phyloP scores from a whole-genome alignment of 1,284 basidiomycete species.

The Fistulinella cinereoalba region DNA sequence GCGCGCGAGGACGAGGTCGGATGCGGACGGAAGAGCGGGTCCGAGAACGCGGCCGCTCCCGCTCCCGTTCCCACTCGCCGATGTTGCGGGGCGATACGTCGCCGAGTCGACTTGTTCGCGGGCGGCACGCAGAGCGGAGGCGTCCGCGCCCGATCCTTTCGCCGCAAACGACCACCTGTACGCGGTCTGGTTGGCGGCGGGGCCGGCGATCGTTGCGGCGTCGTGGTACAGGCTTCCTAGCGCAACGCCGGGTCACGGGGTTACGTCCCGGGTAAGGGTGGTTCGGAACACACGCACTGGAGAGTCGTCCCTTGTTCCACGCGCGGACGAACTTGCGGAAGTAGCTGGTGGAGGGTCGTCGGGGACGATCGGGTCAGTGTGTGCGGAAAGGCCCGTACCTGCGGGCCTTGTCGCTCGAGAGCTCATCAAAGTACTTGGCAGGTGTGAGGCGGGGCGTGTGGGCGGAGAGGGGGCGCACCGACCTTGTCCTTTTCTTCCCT shows the following conservation, averaged over 20 bases:
- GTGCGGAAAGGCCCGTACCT: slow-evolving; percentile 64
- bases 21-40: slow-evolving; percentile 61
- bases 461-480: too few species aligned
- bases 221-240: slow-evolving; percentile 61
- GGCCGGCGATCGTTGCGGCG: slow-evolving; percentile 45
- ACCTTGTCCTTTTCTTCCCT: slow-evolving; percentile 78
- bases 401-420: slow-evolving; percentile 69
- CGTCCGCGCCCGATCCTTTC: slow-evolving; percentile 47
- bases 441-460: too few species aligned
- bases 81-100: slow-evolving; percentile 41
- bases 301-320: slow-evolving; percentile 74
- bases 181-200: slow-evolving; percentile 57
- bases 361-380: neutral
- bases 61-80: slow-evolving; percentile 23
- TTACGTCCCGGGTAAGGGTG: too few species aligned
- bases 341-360: slow-evolving; percentile 47
- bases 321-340: slow-evolving; percentile 83
- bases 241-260: too few species aligned
- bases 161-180: slow-evolving; percentile 61
- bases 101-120: slow-evolving; percentile 59
- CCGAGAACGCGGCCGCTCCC: slow-evolving; percentile 49
- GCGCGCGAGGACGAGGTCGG: slow-evolving; percentile 63
- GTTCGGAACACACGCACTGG: too few species aligned
- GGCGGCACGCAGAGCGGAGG: slow-evolving; percentile 52
- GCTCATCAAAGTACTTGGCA: slow-evolving; percentile 80